These are phyloP conservation scores for Luvunga scandens DNA, from an alignment of 345 rosid genomes.

Conservation along the genomic window DNA sequence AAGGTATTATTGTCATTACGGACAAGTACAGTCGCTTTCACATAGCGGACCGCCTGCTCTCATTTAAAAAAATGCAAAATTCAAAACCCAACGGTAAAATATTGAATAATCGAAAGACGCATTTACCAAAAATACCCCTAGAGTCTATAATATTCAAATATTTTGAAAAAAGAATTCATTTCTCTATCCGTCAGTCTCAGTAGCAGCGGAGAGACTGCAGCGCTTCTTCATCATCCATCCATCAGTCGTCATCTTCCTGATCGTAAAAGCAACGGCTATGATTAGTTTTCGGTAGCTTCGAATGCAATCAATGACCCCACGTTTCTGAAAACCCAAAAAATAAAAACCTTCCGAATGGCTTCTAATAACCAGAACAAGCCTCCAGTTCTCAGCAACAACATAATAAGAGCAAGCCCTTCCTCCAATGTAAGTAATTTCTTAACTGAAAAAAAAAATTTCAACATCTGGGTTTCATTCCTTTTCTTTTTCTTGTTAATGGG, in stretches of 20 bases:
- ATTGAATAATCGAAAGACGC: background rate
- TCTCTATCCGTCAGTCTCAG: background rate
- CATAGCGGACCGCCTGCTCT: background rate
- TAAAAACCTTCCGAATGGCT: slow-evolving; percentile 26
- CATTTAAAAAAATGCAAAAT: slow-evolving; percentile 7
- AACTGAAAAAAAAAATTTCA: background rate
- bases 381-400: slow-evolving; percentile 36
- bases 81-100: slow-evolving; percentile 13
- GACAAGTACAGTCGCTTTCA: background rate
- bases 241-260: slow-evolving; percentile 38
- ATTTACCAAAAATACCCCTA: slow-evolving; percentile 3
- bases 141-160: background rate
- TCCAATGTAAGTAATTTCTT: slow-evolving; percentile 34
- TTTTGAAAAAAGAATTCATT: background rate
- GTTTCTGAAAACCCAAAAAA: slow-evolving; percentile 24
- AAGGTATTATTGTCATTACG: slow-evolving; percentile 7
- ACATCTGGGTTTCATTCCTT: slow-evolving; percentile 17
- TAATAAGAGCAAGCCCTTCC: slow-evolving; percentile 23
- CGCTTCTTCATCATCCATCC: slow-evolving; percentile 5
- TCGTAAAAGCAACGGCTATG: slow-evolving; percentile 71
- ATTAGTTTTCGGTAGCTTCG: slow-evolving; percentile 57
- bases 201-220: background rate
- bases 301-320: slow-evolving; percentile 79
- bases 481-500: slow-evolving; percentile 15
- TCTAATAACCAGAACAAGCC: slow-evolving; percentile 53